Conservation (phyloP, 139 green algal genomes). For the Chlamydomonas sphaeroides region DNA sequence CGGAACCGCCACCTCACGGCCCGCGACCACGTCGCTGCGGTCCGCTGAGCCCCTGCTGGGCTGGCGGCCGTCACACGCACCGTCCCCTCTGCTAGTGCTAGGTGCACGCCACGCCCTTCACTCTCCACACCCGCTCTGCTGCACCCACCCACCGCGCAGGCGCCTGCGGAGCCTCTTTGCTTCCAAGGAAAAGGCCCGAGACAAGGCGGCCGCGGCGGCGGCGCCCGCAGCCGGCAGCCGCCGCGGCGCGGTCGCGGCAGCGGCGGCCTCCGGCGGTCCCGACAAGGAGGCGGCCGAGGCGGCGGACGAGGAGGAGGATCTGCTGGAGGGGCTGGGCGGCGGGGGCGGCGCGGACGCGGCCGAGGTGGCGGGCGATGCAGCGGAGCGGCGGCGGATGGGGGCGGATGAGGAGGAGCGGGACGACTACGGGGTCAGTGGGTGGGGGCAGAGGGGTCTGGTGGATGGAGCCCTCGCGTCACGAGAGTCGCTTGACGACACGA, state of each 20-base stretch:
- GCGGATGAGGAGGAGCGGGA: conserved; percentile 38
- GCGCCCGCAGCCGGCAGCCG: neutral
- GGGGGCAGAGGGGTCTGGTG: neutral
- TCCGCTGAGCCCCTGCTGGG: too few species aligned
- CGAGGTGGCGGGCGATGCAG: conserved; percentile 53
- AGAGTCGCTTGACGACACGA: too few species aligned
- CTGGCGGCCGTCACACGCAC: too few species aligned
- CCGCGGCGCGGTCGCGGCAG: neutral
- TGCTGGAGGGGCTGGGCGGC: conserved; percentile 42
- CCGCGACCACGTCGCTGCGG: too few species aligned
- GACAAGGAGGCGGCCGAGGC: conserved; percentile 16
- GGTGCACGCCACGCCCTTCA: too few species aligned
- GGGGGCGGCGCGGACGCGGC: conserved; percentile 36
- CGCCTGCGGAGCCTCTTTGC: conserved; percentile 65
- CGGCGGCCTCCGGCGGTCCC: neutral
- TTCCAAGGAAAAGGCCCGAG: too few species aligned
- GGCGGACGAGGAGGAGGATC: conserved; percentile 44
- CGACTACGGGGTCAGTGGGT: conserved; percentile 47
- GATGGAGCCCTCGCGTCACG: too few species aligned
- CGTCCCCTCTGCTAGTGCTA: too few species aligned
- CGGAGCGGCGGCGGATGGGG: conserved; percentile 39
- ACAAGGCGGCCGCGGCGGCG: too few species aligned
- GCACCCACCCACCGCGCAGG: too few species aligned
- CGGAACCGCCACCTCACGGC: too few species aligned
- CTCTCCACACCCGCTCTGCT: too few species aligned